phyloP scores from a whole-genome alignment of 805 yeast genomes.

The Myxozyma mucilagina region DNA sequence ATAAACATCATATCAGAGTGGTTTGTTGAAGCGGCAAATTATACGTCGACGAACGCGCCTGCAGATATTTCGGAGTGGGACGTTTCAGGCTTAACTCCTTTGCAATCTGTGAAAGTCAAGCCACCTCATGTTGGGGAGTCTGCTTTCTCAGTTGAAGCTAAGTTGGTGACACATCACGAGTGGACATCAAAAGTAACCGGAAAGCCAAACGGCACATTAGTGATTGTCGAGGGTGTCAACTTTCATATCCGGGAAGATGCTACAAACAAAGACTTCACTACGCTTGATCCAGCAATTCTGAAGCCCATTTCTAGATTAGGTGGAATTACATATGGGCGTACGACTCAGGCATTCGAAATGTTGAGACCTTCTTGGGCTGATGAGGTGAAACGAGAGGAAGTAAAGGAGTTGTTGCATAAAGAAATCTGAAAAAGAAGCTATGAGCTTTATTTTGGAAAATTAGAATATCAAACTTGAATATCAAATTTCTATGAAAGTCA shows the following conservation, averaged over 20 bases:
- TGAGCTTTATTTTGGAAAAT: no score
- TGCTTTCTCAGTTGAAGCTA: conserved; percentile 59
- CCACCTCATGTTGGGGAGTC: conserved; percentile 63
- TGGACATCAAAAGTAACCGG: conserved; percentile 38
- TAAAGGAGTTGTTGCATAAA: not conserved
- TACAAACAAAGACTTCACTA: conserved; percentile 45
- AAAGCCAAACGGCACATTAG: conserved; percentile 44
- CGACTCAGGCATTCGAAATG: conserved; percentile 49
- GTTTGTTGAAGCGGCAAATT: conserved; percentile 66
- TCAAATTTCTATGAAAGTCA: no score
- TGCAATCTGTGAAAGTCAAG: conserved; percentile 48
- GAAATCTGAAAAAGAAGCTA: no score
- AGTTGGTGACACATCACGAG: conserved; percentile 50
- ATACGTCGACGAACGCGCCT: conserved; percentile 52
- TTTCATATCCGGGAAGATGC: conserved; percentile 61
- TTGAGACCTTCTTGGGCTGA: conserved; percentile 43
- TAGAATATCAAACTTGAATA: no score
- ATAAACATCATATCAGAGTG: conserved; percentile 62
- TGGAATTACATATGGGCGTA: conserved; percentile 51
- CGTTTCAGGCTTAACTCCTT: conserved; percentile 52
- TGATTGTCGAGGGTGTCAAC: conserved; percentile 56
- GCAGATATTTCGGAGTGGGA: conserved; percentile 56
- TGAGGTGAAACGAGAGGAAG: conserved; percentile 8
- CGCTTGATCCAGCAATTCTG: conserved; percentile 51
- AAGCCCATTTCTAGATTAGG: conserved; percentile 60